Conservation (phyloP, 202 grass and related monocot genomes). For the Cymbopogon flexuosus region DNA sequence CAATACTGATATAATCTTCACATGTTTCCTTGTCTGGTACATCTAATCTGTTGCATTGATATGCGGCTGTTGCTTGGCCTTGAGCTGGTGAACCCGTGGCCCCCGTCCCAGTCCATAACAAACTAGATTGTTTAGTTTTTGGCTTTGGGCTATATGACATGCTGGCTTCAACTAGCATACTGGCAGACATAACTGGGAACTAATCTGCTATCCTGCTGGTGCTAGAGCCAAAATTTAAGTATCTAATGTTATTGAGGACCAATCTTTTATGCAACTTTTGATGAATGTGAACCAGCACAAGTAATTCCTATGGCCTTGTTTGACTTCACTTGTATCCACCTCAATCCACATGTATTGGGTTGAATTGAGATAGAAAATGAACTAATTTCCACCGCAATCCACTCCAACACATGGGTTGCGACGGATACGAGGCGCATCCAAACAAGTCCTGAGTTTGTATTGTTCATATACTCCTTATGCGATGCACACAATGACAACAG, state of each 20-base stretch:
- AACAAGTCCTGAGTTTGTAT: background rate
- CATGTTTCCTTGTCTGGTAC: background rate
- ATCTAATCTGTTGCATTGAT: background rate
- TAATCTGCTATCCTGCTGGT: background rate
- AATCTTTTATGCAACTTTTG: background rate
- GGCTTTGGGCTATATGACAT: conserved; percentile 10
- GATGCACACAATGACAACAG: background rate
- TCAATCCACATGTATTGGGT: no score
- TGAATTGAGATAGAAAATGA: no score
- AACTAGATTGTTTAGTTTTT: background rate
- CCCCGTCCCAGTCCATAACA: no score
- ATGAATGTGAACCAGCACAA: background rate
- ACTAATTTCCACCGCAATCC: no score
- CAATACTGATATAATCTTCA: background rate
- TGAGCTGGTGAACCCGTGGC: background rate
- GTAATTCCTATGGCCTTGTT: background rate
- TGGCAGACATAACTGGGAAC: background rate
- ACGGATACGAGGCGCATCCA: no score
- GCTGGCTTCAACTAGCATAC: background rate
- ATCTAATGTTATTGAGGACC: background rate
- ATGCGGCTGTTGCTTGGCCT: background rate
- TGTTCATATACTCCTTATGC: conserved; percentile 20
- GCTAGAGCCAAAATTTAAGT: background rate
- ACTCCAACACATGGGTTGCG: no score
- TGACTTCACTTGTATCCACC: no score